Percentiles rank a stretch among this genome's conserved stretches.
Evolutionary conservation across 139 green algal genomes (phyloP).

Genomic region (Yamagishiella unicocca): DNA sequence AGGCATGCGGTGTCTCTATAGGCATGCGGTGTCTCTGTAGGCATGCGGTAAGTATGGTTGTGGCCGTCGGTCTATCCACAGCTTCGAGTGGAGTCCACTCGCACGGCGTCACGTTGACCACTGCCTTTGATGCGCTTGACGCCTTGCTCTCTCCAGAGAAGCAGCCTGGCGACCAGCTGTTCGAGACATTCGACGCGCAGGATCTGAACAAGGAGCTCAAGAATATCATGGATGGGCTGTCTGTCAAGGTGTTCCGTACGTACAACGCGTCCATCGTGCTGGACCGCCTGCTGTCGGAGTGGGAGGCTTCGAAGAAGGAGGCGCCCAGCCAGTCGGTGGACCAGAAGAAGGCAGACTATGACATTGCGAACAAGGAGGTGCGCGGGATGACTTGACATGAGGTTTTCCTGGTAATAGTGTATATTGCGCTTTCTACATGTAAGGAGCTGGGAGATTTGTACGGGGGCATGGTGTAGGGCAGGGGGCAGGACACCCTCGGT

Average conservation of each 20-base stretch:
- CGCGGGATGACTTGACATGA: not conserved
- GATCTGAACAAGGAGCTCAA: conserved; percentile 97
- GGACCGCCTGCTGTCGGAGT: conserved; percentile 86
- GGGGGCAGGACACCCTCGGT: too few species aligned
- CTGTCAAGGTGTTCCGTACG: conserved; percentile 98
- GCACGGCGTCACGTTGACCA: too few species aligned
- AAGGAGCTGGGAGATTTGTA: too few species aligned
- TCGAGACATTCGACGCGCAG: conserved; percentile 92
- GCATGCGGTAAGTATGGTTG: too few species aligned
- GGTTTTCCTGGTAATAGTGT: not conserved
- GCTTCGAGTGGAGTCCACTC: too few species aligned
- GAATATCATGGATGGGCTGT: conserved; percentile 95
- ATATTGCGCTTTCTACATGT: too few species aligned
- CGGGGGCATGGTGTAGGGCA: too few species aligned
- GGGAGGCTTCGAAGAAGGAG: conserved; percentile 41
- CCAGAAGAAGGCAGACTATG: conserved; percentile 90
- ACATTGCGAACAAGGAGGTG: conserved; percentile 98
- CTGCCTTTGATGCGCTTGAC: too few species aligned
- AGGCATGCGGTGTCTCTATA: too few species aligned
- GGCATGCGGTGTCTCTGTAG: too few species aligned
- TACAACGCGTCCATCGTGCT: conserved; percentile 98
- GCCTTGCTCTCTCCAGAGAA: conserved; percentile 87
- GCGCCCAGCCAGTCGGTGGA: conserved; percentile 57
- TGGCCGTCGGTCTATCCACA: too few species aligned
- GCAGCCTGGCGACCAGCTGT: conserved; percentile 87